A percentile compares a stretch with the other conserved stretches of the same genome.
Conservation (phyloP, 2,329 filamentous ascomycete species). For the Remersonia thermophila region DNA sequence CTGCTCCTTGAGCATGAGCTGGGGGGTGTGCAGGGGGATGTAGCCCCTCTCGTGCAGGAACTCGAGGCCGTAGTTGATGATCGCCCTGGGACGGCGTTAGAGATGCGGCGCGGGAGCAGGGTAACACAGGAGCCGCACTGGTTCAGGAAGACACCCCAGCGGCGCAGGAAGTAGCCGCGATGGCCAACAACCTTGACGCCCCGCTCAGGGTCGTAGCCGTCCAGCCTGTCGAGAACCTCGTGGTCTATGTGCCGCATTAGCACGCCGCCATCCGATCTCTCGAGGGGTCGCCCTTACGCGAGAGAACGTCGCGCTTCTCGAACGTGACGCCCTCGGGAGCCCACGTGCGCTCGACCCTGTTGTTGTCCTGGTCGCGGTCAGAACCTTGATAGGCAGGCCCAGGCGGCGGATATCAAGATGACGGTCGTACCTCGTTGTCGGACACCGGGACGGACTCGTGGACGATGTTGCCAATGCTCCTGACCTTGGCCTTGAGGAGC, state of each 20-base stretch:
- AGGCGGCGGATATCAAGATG: conserved; percentile 1
- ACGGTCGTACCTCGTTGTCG: conserved; percentile 54
- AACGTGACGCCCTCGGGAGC: conserved; percentile 60
- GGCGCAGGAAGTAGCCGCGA: conserved; percentile 81
- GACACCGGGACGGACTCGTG: conserved; percentile 77
- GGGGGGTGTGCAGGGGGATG: conserved; percentile 72
- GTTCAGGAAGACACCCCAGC: conserved; percentile 55
- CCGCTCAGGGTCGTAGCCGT: conserved; percentile 86
- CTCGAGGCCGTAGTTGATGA: conserved; percentile 89
- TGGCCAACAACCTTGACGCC: conserved; percentile 92
- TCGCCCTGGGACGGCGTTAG: conserved; percentile 44
- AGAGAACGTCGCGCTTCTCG: conserved; percentile 67
- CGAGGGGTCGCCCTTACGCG: conserved; percentile 33
- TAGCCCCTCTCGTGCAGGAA: conserved; percentile 76
- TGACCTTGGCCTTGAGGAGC: conserved; percentile 63
- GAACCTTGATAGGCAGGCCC: neutral
- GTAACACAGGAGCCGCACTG: conserved; percentile 10
- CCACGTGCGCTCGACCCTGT: conserved; percentile 66
- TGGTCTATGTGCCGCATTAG: conserved; percentile 41
- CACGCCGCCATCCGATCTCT: neutral
- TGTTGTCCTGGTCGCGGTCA: conserved; percentile 51
- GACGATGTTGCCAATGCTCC: conserved; percentile 81
- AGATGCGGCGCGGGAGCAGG: conserved; percentile 1
- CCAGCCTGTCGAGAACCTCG: conserved; percentile 76
- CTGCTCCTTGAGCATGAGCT: conserved; percentile 87